phyloP scores from a whole-genome alignment of 148 eudicot genomes.

The Rhododendron ferrugineum region DNA sequence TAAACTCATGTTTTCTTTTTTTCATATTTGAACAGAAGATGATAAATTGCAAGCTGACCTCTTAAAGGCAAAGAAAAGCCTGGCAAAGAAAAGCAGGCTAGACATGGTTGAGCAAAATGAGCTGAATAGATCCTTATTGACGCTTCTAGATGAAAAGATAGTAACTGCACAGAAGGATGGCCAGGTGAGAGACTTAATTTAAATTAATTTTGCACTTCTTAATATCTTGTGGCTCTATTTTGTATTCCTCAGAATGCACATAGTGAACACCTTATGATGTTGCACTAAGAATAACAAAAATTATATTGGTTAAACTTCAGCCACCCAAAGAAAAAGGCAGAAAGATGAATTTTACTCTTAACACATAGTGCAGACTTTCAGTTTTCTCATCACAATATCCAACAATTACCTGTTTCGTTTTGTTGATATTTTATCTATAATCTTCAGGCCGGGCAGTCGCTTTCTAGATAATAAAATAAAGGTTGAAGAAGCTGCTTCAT shows the following conservation, averaged over 20 bases:
- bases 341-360: background rate
- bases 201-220: background rate
- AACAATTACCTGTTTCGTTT: background rate
- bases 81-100: slow-evolving; percentile 62
- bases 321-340: background rate
- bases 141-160: slow-evolving; percentile 90
- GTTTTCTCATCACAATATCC: background rate
- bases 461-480: background rate
- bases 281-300: background rate
- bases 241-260: background rate
- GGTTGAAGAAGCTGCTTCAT: background rate
- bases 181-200: slow-evolving; percentile 42
- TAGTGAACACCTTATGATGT: background rate
- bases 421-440: background rate
- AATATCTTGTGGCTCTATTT: background rate
- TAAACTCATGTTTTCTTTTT: background rate
- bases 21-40: slow-evolving; percentile 51
- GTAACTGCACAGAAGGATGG: slow-evolving; percentile 61
- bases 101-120: slow-evolving; percentile 88
- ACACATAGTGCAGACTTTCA: background rate
- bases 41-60: slow-evolving; percentile 83
- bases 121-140: slow-evolving; percentile 59
- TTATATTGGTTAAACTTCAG: background rate
- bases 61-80: slow-evolving; percentile 60
- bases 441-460: background rate